Evolutionary conservation across 2,329 filamentous ascomycete genomes (phyloP).

Genomic region (Aspergillus puulaauensis): DNA sequence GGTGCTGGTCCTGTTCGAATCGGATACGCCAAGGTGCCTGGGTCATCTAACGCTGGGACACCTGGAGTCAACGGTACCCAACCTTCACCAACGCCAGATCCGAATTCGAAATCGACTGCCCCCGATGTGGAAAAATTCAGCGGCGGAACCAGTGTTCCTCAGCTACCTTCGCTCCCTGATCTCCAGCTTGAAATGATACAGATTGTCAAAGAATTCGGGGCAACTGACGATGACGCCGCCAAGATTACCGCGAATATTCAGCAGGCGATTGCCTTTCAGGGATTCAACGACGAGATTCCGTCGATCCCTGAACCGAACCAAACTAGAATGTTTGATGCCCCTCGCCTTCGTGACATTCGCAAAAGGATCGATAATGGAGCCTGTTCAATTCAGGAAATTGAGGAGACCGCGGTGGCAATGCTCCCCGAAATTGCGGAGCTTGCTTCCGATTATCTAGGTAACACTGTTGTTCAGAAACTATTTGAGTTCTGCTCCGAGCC

Average conservation of each 20-base stretch:
- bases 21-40: constrained; percentile 95
- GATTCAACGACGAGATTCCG: constrained; percentile 81
- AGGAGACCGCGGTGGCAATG: constrained; percentile 90
- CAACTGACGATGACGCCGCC: constrained; percentile 71
- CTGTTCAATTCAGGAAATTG: constrained; percentile 81
- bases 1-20: constrained; percentile 92
- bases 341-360: constrained; percentile 89
- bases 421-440: constrained; percentile 94
- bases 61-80: constrained; percentile 86
- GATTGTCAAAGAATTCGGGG: constrained; percentile 87
- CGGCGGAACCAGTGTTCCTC: constrained; percentile 41
- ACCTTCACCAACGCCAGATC: constrained; percentile 88
- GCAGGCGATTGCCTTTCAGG: constrained; percentile 70
- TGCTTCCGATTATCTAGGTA: constrained; percentile 92
- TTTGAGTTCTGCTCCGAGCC: constrained; percentile 94
- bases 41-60: constrained; percentile 73
- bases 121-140: constrained; percentile 30
- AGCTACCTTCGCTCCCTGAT: constrained; percentile 71
- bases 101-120: constrained; percentile 53
- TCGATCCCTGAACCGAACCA: constrained; percentile 83
- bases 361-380: constrained; percentile 97
- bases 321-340: constrained; percentile 86
- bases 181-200: constrained; percentile 79
- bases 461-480: constrained; percentile 98
- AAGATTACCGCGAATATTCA: constrained; percentile 74